Conservation (phyloP, 805 yeast species). For the Lipomyces anomalus region DNA sequence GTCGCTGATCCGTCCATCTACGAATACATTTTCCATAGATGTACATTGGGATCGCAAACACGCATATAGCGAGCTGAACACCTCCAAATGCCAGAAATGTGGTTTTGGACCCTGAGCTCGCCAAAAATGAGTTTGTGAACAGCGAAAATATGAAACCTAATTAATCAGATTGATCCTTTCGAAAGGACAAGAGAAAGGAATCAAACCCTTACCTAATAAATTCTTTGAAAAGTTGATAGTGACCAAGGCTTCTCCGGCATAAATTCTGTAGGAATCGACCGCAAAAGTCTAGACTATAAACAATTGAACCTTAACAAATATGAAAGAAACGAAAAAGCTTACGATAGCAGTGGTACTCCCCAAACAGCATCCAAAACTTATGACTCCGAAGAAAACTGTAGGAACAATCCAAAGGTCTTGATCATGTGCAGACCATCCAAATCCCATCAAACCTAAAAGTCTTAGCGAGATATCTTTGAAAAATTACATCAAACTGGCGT, state of each 20-base stretch:
- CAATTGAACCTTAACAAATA: not conserved
- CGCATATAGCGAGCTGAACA: slow-evolving; percentile 45
- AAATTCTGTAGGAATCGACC: slow-evolving; percentile 52
- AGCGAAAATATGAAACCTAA: slow-evolving; percentile 55
- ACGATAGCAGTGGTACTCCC: slow-evolving; percentile 55
- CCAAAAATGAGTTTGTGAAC: slow-evolving; percentile 47
- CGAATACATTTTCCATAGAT: slow-evolving; percentile 49
- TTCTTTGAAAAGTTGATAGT: slow-evolving; percentile 52
- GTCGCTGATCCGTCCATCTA: slow-evolving; percentile 47
- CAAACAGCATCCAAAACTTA: slow-evolving; percentile 56
- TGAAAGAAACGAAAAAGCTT: not conserved
- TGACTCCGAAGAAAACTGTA: slow-evolving; percentile 48
- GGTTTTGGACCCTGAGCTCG: slow-evolving; percentile 40
- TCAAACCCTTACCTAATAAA: slow-evolving; percentile 24
- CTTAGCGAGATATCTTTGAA: no score
- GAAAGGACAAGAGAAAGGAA: not conserved
- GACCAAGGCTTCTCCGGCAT: slow-evolving; percentile 55
- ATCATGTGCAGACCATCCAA: slow-evolving; percentile 52
- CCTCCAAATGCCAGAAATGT: slow-evolving; percentile 50
- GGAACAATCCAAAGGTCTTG: slow-evolving; percentile 54
- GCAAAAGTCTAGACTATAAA: slow-evolving; percentile 40
- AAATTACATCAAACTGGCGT: no score
- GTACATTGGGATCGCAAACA: slow-evolving; percentile 48
- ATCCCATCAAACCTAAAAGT: slow-evolving; percentile 59
- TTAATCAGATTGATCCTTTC: slow-evolving; percentile 26